Evolutionary conservation across 2,329 filamentous ascomycete species (phyloP).

Genomic region (Ascocoryne sarcoides): DNA sequence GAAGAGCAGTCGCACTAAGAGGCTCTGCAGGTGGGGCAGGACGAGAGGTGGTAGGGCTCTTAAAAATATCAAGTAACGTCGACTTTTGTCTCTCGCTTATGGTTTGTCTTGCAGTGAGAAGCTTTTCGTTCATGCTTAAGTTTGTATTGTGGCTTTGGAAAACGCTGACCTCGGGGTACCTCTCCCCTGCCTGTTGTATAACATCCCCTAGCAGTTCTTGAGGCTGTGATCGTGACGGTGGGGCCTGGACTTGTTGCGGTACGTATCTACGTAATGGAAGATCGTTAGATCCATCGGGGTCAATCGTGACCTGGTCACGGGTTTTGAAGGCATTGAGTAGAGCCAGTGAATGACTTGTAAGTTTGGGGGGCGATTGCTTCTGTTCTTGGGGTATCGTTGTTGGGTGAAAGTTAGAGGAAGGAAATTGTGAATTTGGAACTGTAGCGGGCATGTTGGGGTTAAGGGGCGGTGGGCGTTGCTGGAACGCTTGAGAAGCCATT

Average conservation of each 20-base stretch:
- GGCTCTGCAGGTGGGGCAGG: slow-evolving; percentile 7
- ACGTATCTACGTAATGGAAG: slow-evolving; percentile 12
- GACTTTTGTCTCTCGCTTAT: slow-evolving; percentile 24
- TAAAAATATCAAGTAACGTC: slow-evolving; percentile 25
- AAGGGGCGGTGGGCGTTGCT: slow-evolving; percentile 13
- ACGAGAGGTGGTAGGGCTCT: slow-evolving; percentile 19
- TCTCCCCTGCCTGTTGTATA: slow-evolving; percentile 3
- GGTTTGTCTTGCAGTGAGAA: slow-evolving; percentile 10
- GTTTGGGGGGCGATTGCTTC: slow-evolving; percentile 22
- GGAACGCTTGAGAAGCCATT: slow-evolving; percentile 26
- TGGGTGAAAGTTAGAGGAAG: slow-evolving; percentile 20
- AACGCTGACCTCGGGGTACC: background rate
- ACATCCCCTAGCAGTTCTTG: slow-evolving; percentile 25
- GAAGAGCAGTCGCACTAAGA: slow-evolving; percentile 16
- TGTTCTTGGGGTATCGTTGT: slow-evolving; percentile 20
- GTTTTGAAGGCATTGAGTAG: slow-evolving; percentile 38
- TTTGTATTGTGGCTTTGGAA: background rate
- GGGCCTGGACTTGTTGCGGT: slow-evolving; percentile 6
- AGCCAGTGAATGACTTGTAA: slow-evolving; percentile 36
- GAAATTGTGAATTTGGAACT: slow-evolving; percentile 20
- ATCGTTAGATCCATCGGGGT: slow-evolving; percentile 8
- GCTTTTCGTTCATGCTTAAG: background rate
- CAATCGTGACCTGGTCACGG: slow-evolving; percentile 15
- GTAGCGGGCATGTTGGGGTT: slow-evolving; percentile 8
- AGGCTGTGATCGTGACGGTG: slow-evolving; percentile 6